Conservation (phyloP, 768 basidiomycete species). For the Lepiota subincarnata region DNA sequence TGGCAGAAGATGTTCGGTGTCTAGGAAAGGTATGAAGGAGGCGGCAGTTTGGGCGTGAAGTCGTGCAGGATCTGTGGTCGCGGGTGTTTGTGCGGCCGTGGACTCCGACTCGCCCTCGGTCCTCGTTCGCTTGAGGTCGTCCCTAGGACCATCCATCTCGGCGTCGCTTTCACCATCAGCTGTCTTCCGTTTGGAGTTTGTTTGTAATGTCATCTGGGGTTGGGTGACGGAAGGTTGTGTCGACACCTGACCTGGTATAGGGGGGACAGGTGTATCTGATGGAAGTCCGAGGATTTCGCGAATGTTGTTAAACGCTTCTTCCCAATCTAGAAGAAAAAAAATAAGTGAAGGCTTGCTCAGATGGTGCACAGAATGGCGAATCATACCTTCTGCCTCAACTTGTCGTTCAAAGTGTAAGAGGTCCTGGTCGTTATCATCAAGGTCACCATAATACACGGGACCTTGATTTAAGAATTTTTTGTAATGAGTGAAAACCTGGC, state of each 20-base stretch:
- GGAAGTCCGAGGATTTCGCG: constrained; percentile 51
- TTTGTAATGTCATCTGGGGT: constrained; percentile 18
- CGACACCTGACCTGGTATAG: constrained; percentile 28
- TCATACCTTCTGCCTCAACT: constrained; percentile 71
- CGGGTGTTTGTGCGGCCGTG: constrained; percentile 19
- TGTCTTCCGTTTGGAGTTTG: constrained; percentile 52
- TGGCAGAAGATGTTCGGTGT: constrained; percentile 64
- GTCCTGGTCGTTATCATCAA: constrained; percentile 72
- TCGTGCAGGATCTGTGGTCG: constrained; percentile 27
- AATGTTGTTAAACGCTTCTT: constrained; percentile 53
- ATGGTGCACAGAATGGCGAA: not conserved
- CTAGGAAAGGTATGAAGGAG: constrained; percentile 70
- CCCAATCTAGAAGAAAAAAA: constrained; percentile 49
- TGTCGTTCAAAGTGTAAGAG: constrained; percentile 68
- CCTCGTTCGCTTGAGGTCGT: constrained; percentile 29
- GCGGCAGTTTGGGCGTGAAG: constrained; percentile 57
- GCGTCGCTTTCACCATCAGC: constrained; percentile 41
- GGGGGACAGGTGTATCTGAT: constrained; percentile 46
- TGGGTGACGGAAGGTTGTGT: constrained; percentile 17
- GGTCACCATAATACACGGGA: constrained; percentile 86
- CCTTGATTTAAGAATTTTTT: constrained; percentile 88
- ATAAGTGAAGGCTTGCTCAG: not conserved
- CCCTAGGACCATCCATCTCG: constrained; percentile 30
- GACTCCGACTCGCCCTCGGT: constrained; percentile 23
- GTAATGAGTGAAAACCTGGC: constrained; percentile 66